phyloP scores from a whole-genome alignment of 345 rosid genomes.

The Eutrema heterophyllum region DNA sequence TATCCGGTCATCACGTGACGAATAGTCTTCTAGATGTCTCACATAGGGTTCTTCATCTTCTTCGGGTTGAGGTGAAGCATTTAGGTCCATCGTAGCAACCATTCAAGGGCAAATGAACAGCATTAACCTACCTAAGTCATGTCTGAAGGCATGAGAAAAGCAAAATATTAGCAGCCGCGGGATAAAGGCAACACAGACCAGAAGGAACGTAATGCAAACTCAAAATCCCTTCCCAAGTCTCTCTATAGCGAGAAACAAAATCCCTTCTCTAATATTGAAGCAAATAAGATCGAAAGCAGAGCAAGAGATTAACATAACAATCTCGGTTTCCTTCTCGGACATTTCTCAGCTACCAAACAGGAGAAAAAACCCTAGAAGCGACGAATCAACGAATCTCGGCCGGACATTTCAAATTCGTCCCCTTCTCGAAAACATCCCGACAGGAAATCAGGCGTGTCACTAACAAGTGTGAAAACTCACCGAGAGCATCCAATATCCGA shows the following conservation, averaged over 20 bases:
- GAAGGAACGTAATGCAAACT: slow-evolving; percentile 4
- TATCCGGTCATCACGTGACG: slow-evolving; percentile 44
- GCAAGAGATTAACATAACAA: neutral
- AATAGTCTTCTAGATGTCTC: slow-evolving; percentile 39
- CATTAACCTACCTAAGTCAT: slow-evolving; percentile 32
- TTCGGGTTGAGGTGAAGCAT: slow-evolving; percentile 73
- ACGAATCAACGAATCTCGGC: slow-evolving; percentile 17
- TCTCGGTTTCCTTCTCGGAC: neutral
- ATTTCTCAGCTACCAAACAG: slow-evolving; percentile 9
- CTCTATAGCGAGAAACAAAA: neutral
- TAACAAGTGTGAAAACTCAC: slow-evolving; percentile 20
- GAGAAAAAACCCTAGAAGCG: slow-evolving; percentile 17
- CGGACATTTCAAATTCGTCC: slow-evolving; percentile 21
- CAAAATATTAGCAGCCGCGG: neutral
- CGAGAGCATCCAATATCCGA: slow-evolving; percentile 14
- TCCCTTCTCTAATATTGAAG: neutral
- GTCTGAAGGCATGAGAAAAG: slow-evolving; percentile 2
- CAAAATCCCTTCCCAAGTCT: neutral
- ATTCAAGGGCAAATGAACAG: slow-evolving; percentile 43
- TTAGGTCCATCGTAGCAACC: slow-evolving; percentile 75
- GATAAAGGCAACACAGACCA: slow-evolving; percentile 3
- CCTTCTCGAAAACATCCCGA: neutral
- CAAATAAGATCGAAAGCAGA: neutral
- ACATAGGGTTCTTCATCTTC: slow-evolving; percentile 66
- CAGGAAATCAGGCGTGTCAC: neutral